These are phyloP conservation scores for Protomyces pachydermus DNA, from an alignment of 1,139 yeast genomes.

Conservation along the genomic window DNA sequence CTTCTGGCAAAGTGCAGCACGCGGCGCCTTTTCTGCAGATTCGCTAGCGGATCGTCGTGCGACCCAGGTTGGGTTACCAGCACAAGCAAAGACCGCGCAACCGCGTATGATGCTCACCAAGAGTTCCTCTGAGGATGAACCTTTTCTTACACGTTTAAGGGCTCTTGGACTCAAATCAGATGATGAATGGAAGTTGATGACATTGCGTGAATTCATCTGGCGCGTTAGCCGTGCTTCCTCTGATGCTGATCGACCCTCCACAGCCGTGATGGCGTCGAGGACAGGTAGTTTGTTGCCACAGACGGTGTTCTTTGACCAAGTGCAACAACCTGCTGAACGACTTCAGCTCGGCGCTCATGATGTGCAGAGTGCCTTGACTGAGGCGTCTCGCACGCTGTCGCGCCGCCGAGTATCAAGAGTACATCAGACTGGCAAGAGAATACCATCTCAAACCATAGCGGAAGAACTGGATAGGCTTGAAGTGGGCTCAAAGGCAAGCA, in stretches of 20 bases:
- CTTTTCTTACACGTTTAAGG: slow-evolving; percentile 65
- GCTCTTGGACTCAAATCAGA: slow-evolving; percentile 64
- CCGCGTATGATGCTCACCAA: slow-evolving; percentile 31
- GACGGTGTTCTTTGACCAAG: slow-evolving; percentile 17
- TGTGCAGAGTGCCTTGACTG: slow-evolving; percentile 5
- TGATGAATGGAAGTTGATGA: slow-evolving; percentile 79
- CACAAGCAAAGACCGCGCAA: slow-evolving; percentile 6
- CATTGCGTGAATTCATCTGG: slow-evolving; percentile 61
- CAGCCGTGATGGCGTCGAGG: neutral
- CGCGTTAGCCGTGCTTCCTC: slow-evolving; percentile 46
- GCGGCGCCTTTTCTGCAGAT: slow-evolving; percentile 5
- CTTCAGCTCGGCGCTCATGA: slow-evolving; percentile 6
- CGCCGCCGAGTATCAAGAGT: neutral
- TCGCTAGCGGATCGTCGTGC: neutral
- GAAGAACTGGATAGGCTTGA: neutral
- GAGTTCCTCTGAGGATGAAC: slow-evolving; percentile 49
- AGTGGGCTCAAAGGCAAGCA: slow-evolving; percentile 8
- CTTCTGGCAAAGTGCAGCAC: slow-evolving; percentile 62
- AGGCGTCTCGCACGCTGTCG: neutral
- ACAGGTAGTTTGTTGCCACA: neutral
- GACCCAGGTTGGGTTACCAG: neutral
- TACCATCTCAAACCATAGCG: neutral
- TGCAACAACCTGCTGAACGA: neutral
- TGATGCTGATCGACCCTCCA: neutral
- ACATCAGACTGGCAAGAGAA: neutral